phyloP scores from a whole-genome alignment of 257 asterid genomes.

The Hygrophila difformis region DNA sequence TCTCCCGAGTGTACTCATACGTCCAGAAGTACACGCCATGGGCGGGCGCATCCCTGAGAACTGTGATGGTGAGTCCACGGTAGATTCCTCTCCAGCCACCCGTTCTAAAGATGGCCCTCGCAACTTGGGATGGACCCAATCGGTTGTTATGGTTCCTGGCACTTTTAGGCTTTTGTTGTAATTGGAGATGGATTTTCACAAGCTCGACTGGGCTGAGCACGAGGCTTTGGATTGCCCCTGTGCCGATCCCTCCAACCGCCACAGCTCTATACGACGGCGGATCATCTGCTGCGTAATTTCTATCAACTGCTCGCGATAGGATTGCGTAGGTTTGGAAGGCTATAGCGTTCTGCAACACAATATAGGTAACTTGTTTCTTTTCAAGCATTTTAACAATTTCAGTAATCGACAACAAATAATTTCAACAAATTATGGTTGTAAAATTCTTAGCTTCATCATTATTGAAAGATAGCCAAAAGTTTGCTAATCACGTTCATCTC shows the following conservation, averaged over 20 bases:
- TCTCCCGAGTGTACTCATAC: constrained; percentile 53
- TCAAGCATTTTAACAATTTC: too few species aligned
- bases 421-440: too few species aligned
- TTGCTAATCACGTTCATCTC: too few species aligned
- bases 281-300: constrained; percentile 19
- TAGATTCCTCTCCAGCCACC: constrained; percentile 46
- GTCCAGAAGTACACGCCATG: constrained; percentile 65
- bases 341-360: constrained; percentile 66
- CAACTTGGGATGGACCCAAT: constrained; percentile 56
- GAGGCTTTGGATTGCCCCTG: constrained; percentile 85
- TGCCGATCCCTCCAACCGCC: constrained; percentile 70
- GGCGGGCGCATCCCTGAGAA: constrained; percentile 65
- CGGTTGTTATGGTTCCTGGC: constrained; percentile 6
- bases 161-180: constrained; percentile 25
- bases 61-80: constrained; percentile 63
- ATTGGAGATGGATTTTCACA: constrained; percentile 79
- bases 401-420: too few species aligned
- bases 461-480: too few species aligned
- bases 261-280: constrained; percentile 78
- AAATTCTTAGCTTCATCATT: too few species aligned
- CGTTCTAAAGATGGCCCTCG: constrained; percentile 25
- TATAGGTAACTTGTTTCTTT: too few species aligned
- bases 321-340: constrained; percentile 77
- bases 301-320: constrained; percentile 51
- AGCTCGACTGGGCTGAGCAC: constrained; percentile 88